Conservation (phyloP, 2,329 filamentous ascomycete genomes). For the Aspergillus amoenus region DNA sequence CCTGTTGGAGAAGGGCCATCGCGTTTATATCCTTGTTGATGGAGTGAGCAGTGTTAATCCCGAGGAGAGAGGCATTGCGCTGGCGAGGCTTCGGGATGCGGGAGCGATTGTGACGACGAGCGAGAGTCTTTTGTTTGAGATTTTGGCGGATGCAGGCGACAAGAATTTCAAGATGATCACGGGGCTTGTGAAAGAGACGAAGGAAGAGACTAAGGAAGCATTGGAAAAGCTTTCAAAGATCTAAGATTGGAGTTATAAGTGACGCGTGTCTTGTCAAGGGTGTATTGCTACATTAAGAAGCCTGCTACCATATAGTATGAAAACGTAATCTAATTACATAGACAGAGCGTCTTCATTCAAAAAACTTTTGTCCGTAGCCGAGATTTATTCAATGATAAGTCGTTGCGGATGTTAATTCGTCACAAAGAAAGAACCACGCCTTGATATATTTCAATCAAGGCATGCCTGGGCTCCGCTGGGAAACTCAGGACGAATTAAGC, state of each 20-base stretch:
- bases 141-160: conserved; percentile 75
- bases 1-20: conserved; percentile 70
- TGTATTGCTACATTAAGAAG: conserved; percentile 14
- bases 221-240: conserved; percentile 66
- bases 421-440: background rate
- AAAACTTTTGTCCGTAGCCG: conserved; percentile 1
- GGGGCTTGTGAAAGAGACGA: conserved; percentile 74
- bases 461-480: conserved; percentile 15
- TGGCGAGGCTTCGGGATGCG: conserved; percentile 71
- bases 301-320: conserved; percentile 12
- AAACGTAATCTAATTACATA: background rate
- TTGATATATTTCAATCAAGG: conserved; percentile 28
- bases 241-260: conserved; percentile 23
- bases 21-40: conserved; percentile 84
- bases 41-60: conserved; percentile 84
- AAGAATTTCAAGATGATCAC: conserved; percentile 70
- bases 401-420: background rate
- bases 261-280: background rate
- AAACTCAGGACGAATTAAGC: conserved; percentile 61
- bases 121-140: conserved; percentile 88
- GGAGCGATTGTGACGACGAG: conserved; percentile 80
- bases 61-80: conserved; percentile 75
- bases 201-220: conserved; percentile 66
- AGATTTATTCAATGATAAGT: background rate
- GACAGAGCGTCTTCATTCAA: conserved; percentile 4